Base-by-base conservation (phyloP, 305 asterid species). In the Fraxinus nigra region DNA sequence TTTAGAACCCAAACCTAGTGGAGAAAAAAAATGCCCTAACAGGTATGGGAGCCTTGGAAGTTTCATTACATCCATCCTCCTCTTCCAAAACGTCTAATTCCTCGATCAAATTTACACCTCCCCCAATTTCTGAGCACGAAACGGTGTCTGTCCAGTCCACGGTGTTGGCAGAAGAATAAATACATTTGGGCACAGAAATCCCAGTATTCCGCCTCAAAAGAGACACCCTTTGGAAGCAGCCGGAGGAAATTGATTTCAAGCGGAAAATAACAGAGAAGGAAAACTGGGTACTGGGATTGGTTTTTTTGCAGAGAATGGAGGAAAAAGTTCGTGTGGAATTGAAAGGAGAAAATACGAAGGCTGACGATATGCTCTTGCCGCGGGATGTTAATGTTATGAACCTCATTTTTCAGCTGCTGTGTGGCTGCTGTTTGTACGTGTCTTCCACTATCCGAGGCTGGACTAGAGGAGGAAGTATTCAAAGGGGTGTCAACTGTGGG, bases 21-120 rank as follows among this genome's bases (percentile, higher is more conserved):
- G 98, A 92, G 92, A 92, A 89, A 91, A 95, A 89, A 85, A 85
- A 95, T 72, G 98, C 98, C 88, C 94, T 92, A 84, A 95, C 98
- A 22, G 98, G 90, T 76, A 94, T 88, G 81, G 86, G 80, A 82
- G 86, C 78, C 54, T 85, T 81, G n/a, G 92, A 84, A 76, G 80
- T 83, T 79, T 84, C 94, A 65, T 56, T 73, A 75, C 76, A 72
- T 51, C 79, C 84, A 6, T 81, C 93, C 32, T 82, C 92, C 82
- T 84, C 91, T 43, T 76, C 83, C 76, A 46, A 86, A 46, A 75
- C 82, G 76, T n/a, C 79, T 76, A 79, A 33, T 30, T 75, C 87
- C 24, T 61, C 85, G 2, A 22, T 76, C 69, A 77, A 76, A 40
- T 35, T 56, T 72, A 76, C 75, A 40, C 81, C 83, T 5, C 77